phyloP scores from a whole-genome alignment of 208 protist species.

The Zelonia costaricensis region DNA sequence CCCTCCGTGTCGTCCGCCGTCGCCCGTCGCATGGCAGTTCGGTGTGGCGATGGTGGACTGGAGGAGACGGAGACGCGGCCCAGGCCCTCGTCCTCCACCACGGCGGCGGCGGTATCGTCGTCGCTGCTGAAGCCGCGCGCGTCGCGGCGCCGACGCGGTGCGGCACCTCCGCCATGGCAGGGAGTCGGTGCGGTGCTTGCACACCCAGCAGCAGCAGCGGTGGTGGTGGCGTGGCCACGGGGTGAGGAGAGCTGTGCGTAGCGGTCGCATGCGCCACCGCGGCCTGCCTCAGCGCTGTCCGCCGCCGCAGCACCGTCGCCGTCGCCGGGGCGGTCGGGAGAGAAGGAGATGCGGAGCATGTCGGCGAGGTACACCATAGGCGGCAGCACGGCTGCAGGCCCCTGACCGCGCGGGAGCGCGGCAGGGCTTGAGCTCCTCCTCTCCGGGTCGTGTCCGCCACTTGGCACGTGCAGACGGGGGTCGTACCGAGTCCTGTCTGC shows the following conservation, averaged over 20 bases:
- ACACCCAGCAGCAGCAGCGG: no score
- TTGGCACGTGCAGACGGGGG: no score
- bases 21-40: slow-evolving; percentile 14
- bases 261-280: neutral
- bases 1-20: no score
- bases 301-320: neutral
- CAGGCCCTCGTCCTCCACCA: neutral
- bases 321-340: neutral
- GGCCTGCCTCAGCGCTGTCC: neutral
- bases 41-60: slow-evolving; percentile 23
- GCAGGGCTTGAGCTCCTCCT: no score
- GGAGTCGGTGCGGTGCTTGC: no score
- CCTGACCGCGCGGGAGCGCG: no score
- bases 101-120: neutral
- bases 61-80: slow-evolving; percentile 11
- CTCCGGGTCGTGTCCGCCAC: no score
- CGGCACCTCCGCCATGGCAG: no score
- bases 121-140: neutral
- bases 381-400: neutral
- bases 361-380: slow-evolving; percentile 17
- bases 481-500: no score
- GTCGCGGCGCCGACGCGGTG: no score
- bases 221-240: no score
- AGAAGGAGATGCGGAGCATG: slow-evolving; percentile 25
- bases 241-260: no score